Base-by-base conservation (phyloP, 331 rosid species). In the Arachis monticola region DNA sequence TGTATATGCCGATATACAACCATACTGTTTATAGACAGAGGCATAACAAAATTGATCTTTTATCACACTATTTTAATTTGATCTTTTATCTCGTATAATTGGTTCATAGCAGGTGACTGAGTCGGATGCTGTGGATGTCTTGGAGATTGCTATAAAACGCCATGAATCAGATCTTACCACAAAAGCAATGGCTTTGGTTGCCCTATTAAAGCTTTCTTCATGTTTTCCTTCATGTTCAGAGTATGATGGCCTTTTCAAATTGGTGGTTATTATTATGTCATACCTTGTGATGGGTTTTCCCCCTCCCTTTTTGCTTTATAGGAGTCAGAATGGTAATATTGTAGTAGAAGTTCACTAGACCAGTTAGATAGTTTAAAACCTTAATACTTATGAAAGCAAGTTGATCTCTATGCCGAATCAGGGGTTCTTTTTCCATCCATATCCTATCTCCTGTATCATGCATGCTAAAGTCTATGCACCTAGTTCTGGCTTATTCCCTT, bases 141-240 rank as follows among this genome's bases (percentile, higher is more conserved):
- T 83, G 42, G 99, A 95, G 82, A 72, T 86, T 80, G 90, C 91
- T 76, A 84, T 89, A 64, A 90, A 88, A 77, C 90, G 82, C 3
- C 97, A 86, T 77, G 79, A 80, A 40, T 89, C 92, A 1, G 96
- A 92, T 85, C 91, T 90, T 58, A 85, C 96, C 56, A 95, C 97
- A 52, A 90, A 92, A 86, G 79, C 97, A 0, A 95, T 95, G 99
- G 95, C 93, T 80, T 76, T 95, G 91, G 83, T 85, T 86, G 91
- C 98, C 75, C 82, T 95, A 72, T 78, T 95, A 77, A 95, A 95
- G 90, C 91, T 92, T 69, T 92, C 96, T 82, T 95, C 99, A 51
- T 98, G 99, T 72, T 95, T 92, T 74, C 93, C 99, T 72, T 85
- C 98, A 73, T 90, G 88, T 84, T 92, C 99, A 80, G 97, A 90